A percentile compares a stretch with the other conserved stretches of the same genome.
Evolutionary conservation across 2,329 filamentous ascomycete species (phyloP).

Genomic region (Allantophomopsis cytisporea): DNA sequence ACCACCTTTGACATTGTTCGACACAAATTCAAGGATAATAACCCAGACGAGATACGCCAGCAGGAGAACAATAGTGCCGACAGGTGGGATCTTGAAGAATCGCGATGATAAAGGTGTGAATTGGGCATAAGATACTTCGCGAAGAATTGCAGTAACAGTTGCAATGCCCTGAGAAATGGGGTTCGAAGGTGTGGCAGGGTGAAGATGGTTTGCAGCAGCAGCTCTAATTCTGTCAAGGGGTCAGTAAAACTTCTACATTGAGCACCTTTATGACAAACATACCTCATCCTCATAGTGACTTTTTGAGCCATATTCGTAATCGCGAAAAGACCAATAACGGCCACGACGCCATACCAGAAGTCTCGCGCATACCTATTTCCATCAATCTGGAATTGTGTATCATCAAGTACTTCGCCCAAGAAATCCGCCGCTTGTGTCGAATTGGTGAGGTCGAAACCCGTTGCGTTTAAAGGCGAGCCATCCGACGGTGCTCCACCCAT

Average conservation of each 20-base stretch:
- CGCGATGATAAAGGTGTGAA: constrained; percentile 9
- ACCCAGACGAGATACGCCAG: constrained; percentile 22
- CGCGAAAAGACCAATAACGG: constrained; percentile 18
- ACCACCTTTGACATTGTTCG: constrained; percentile 16
- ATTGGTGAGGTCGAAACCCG: constrained; percentile 23
- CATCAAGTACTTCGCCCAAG: constrained; percentile 20
- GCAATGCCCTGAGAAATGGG: constrained; percentile 12
- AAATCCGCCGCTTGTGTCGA: constrained; percentile 20
- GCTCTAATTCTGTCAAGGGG: constrained; percentile 16
- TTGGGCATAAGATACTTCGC: constrained; percentile 20
- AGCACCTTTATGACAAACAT: neutral
- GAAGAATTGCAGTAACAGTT: constrained; percentile 17
- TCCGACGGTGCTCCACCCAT: constrained; percentile 11
- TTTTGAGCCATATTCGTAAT: constrained; percentile 16
- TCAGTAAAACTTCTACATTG: neutral
- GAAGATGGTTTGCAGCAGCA: constrained; percentile 16
- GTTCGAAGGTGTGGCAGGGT: constrained; percentile 18
- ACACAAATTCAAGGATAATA: constrained; percentile 23
- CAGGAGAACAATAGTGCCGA: constrained; percentile 21
- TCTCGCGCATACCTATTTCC: constrained; percentile 21
- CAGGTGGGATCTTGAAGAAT: constrained; percentile 13
- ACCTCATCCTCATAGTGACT: constrained; percentile 13
- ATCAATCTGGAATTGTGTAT: constrained; percentile 18
- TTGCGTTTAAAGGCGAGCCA: constrained; percentile 13
- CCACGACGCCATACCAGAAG: constrained; percentile 24